These are phyloP conservation scores for Brassica balearica DNA, from an alignment of 441 rosid species.

Conservation along the genomic window DNA sequence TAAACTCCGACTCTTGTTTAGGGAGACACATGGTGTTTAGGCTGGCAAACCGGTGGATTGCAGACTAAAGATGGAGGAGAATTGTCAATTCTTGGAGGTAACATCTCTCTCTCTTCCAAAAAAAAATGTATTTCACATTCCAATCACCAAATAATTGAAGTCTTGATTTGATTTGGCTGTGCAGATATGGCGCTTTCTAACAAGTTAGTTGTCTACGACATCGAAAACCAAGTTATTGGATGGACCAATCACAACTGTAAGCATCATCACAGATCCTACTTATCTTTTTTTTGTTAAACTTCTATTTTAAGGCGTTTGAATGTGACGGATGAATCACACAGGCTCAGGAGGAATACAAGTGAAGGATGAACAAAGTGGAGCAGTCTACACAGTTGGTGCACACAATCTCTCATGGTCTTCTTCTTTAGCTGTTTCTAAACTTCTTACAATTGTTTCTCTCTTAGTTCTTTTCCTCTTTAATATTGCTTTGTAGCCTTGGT, in stretches of 20 bases:
- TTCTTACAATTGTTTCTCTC: slow-evolving; percentile 40
- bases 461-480: slow-evolving; percentile 22
- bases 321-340: slow-evolving; percentile 33
- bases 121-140: neutral
- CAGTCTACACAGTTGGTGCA: slow-evolving; percentile 62
- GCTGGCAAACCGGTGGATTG: slow-evolving; percentile 82
- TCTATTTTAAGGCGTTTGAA: neutral
- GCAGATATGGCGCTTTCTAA: slow-evolving; percentile 79
- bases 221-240: slow-evolving; percentile 82
- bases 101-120: slow-evolving; percentile 28
- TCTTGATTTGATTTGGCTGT: neutral
- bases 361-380: slow-evolving; percentile 65
- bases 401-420: slow-evolving; percentile 48
- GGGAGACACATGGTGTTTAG: slow-evolving; percentile 86
- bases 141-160: neutral
- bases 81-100: slow-evolving; percentile 78
- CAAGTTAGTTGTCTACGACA: slow-evolving; percentile 76
- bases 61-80: slow-evolving; percentile 68
- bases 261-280: slow-evolving; percentile 38
- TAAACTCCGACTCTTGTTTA: slow-evolving; percentile 54
- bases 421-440: slow-evolving; percentile 33
- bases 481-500: slow-evolving; percentile 29
- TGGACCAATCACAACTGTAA: slow-evolving; percentile 95
- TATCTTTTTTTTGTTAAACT: neutral
- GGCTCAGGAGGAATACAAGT: slow-evolving; percentile 81